Base-by-base conservation (phyloP, 1,284 basidiomycete species). In the Sporisorium sorghi region DNA sequence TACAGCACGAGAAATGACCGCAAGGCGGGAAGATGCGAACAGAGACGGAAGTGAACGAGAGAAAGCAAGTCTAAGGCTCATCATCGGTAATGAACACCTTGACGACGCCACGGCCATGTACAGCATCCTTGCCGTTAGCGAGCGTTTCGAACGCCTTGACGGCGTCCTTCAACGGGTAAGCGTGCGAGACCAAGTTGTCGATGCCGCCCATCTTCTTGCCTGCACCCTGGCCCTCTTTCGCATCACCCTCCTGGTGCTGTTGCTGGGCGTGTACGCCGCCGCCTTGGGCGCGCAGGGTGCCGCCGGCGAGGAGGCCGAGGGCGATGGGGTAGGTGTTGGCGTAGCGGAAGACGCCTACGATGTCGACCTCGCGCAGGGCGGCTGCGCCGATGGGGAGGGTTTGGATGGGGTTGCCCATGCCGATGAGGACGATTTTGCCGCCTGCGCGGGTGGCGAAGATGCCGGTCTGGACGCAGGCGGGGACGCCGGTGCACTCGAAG, bases 401-500 rank as follows among this genome's bases (percentile, higher is more conserved):
- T 63, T 92, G 89, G 80, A 91, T 92, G 69, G 90, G 89, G 21
- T 92, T 90, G 74, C 95, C 95, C 95, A 98, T 98, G 32, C 95
- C 95, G 77, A 98, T 90, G 79, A 94, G 91, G 87, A 94, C 91
- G 58, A 96, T 91, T 84, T 92, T 92, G 44, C 93, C 92, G 55
- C 94, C 94, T 6, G 92, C 87, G 56, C 88, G 87, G 30, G 93
- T 92, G 78, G 91, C 74, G 44, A 80, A 82, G 60, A 84, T 80
- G 10, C 77, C 69, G 21, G 79, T 70, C 55, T 79, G 75, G 28
- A 85, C 79, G 74, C 85, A 84, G 24, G 78, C 88, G 85, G 95
- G 93, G 2, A 93, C 93, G 74, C 95, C 95, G 6, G 94, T 96
- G 86, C 95, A 97, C 85, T 97, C 95, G 80, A 94, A 93, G 37